Conservation (phyloP, 106 monocot genomes). For the Vanilla planifolia region DNA sequence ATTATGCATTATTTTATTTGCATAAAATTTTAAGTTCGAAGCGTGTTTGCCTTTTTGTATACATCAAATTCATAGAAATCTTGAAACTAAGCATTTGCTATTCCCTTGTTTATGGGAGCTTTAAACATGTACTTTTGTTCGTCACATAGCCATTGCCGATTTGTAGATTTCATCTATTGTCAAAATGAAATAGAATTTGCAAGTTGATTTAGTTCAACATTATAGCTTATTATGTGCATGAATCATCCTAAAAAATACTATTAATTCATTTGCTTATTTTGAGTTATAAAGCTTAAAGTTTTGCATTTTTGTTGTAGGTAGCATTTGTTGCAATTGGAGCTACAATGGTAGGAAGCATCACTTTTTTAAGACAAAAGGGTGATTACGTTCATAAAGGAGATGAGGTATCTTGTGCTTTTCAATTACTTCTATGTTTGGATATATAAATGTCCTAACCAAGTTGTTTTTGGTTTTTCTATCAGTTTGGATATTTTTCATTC, state of each 20-base stretch:
- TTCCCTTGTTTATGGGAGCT: too few relatives aligned
- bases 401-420: slow-evolving; percentile 33
- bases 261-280: not conserved
- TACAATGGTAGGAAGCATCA: slow-evolving; percentile 81
- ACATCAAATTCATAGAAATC: too few relatives aligned
- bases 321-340: slow-evolving; percentile 86
- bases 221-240: too few relatives aligned
- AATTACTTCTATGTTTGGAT: not conserved
- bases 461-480: slow-evolving; percentile 4
- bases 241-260: not conserved
- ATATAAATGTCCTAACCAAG: not conserved
- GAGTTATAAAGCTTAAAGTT: not conserved
- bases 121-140: too few relatives aligned
- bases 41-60: too few relatives aligned
- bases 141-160: too few relatives aligned
- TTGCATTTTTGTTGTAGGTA: slow-evolving; percentile 27
- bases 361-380: slow-evolving; percentile 46
- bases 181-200: too few relatives aligned
- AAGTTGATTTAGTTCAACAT: too few relatives aligned
- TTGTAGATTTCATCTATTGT: too few relatives aligned
- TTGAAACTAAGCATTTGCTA: too few relatives aligned
- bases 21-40: too few relatives aligned
- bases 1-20: too few relatives aligned
- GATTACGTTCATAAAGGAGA: slow-evolving; percentile 73
- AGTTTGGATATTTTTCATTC: slow-evolving; percentile 98